Conservation (phyloP, 805 yeast genomes). For the Yamadazyma paraphyllophila region DNA sequence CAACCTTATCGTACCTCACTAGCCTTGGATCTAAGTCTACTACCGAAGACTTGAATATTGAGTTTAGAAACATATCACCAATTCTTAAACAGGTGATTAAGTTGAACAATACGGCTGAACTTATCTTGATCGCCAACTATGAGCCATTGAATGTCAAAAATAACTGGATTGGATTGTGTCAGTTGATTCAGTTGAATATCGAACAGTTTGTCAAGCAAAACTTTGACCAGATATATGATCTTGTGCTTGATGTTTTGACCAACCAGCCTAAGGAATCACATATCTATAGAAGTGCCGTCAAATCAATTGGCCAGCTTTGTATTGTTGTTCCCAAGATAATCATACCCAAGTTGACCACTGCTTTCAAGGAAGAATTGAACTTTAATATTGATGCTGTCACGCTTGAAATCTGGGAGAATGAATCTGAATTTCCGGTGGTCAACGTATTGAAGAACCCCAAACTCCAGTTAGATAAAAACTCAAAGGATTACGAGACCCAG, state of each 20-base stretch:
- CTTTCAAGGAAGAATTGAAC: conserved; percentile 31
- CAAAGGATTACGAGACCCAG: conserved; percentile 79
- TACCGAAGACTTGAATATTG: conserved; percentile 10
- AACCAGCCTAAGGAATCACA: conserved; percentile 3
- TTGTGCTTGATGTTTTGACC: conserved; percentile 1
- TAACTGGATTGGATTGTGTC: conserved; percentile 79
- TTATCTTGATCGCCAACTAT: conserved; percentile 31
- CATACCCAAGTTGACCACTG: conserved; percentile 48
- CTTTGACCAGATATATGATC: conserved; percentile 18
- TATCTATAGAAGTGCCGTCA: conserved; percentile 26
- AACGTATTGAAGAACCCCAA: conserved; percentile 42
- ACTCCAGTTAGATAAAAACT: conserved; percentile 57
- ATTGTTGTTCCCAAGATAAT: conserved; percentile 60
- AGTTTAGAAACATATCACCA: neutral
- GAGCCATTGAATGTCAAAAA: conserved; percentile 31
- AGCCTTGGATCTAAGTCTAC: conserved; percentile 16
- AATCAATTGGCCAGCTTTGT: conserved; percentile 47
- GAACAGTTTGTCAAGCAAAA: conserved; percentile 46
- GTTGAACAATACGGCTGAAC: conserved; percentile 18
- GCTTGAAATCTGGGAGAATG: conserved; percentile 64
- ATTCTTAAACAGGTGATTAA: conserved; percentile 6
- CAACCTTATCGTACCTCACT: conserved; percentile 30
- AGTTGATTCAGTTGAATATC: conserved; percentile 60
- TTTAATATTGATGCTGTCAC: conserved; percentile 44
- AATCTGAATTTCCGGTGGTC: conserved; percentile 63